phyloP scores from a whole-genome alignment of 2,329 filamentous ascomycete genomes.

The Stemphylium lycopersici region DNA sequence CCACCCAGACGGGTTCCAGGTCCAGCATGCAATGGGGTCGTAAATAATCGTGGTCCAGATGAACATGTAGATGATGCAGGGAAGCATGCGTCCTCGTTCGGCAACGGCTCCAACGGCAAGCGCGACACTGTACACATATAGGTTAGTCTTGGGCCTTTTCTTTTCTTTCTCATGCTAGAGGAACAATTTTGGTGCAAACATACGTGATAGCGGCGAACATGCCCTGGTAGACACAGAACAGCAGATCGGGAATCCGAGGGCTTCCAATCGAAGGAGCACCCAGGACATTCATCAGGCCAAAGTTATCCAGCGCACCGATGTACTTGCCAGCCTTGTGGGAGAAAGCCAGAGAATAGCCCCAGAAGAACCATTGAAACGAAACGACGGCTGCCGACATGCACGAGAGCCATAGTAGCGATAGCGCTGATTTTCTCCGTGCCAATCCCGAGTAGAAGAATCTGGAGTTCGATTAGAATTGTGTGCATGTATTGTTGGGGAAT shows the following conservation, averaged over 20 bases:
- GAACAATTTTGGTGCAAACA: slow-evolving; percentile 45
- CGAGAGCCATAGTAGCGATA: slow-evolving; percentile 84
- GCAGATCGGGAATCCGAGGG: slow-evolving; percentile 74
- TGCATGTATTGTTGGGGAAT: background rate
- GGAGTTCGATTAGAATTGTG: slow-evolving; percentile 6
- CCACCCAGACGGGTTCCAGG: slow-evolving; percentile 87
- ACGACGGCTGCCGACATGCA: slow-evolving; percentile 81
- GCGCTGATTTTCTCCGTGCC: slow-evolving; percentile 84
- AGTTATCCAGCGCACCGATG: slow-evolving; percentile 79
- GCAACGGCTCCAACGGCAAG: slow-evolving; percentile 84
- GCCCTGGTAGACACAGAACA: slow-evolving; percentile 86
- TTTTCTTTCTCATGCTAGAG: too few species aligned
- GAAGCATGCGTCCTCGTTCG: slow-evolving; percentile 85
- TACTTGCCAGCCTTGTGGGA: slow-evolving; percentile 77
- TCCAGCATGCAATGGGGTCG: slow-evolving; percentile 94
- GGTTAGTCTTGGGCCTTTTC: too few species aligned
- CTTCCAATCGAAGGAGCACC: slow-evolving; percentile 77
- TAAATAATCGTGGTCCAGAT: slow-evolving; percentile 90
- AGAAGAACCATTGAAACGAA: slow-evolving; percentile 95
- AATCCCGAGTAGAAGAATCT: slow-evolving; percentile 94
- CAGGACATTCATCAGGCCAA: slow-evolving; percentile 78
- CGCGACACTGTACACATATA: slow-evolving; percentile 64
- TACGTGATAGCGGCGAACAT: slow-evolving; percentile 90
- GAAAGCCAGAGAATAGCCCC: slow-evolving; percentile 85
- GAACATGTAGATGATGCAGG: slow-evolving; percentile 91